Conservation (phyloP, 2,329 filamentous ascomycete species). For the Zasmidium angulare region DNA sequence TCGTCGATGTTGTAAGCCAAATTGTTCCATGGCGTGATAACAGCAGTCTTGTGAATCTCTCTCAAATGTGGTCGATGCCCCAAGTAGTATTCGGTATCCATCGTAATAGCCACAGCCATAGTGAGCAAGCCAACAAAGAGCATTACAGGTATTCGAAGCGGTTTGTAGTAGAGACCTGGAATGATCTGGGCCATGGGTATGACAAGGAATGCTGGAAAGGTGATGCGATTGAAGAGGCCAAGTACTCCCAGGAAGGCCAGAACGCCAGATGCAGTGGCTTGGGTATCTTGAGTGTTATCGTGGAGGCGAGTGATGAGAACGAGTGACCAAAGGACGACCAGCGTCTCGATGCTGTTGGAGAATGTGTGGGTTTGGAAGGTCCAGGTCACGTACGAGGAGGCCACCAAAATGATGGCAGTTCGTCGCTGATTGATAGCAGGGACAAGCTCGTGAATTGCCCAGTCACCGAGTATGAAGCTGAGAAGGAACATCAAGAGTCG, state of each 20-base stretch:
- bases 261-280: conserved; percentile 71
- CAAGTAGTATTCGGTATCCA: conserved; percentile 85
- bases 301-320: conserved; percentile 87
- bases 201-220: conserved; percentile 88
- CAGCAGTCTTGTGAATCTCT: conserved; percentile 57
- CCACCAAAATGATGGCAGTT: conserved; percentile 77
- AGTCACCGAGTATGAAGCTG: conserved; percentile 96
- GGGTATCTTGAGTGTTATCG: conserved; percentile 74
- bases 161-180: conserved; percentile 79
- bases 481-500: conserved; percentile 88
- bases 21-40: conserved; percentile 56
- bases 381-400: conserved; percentile 98
- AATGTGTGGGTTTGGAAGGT: conserved; percentile 98
- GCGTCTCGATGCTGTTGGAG: conserved; percentile 93
- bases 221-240: conserved; percentile 94
- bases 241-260: conserved; percentile 80
- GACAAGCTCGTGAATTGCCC: conserved; percentile 91
- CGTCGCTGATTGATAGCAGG: conserved; percentile 69
- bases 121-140: conserved; percentile 66
- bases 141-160: conserved; percentile 50
- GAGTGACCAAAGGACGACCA: conserved; percentile 89
- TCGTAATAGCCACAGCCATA: conserved; percentile 70
- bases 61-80: conserved; percentile 67
- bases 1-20: conserved; percentile 51
- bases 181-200: conserved; percentile 80